phyloP scores from a whole-genome alignment of 768 basidiomycete species.

The Terana coerulea region DNA sequence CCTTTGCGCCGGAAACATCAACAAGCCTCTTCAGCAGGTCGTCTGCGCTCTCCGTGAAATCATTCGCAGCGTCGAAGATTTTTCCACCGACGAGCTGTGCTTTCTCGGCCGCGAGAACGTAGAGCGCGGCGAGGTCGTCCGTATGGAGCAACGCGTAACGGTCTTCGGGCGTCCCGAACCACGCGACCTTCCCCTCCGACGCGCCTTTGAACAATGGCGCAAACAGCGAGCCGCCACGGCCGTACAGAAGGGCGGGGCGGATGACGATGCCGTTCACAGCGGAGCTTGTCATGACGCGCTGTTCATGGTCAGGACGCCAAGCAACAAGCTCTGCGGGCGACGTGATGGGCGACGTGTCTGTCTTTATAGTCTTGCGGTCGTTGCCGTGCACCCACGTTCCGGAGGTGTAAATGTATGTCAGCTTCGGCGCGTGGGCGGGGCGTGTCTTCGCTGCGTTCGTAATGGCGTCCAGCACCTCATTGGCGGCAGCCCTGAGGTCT shows the following conservation, averaged over 20 bases:
- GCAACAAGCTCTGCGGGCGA: conserved; percentile 23
- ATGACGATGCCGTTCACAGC: conserved; percentile 42
- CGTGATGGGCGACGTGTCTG: conserved; percentile 32
- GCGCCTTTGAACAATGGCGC: conserved; percentile 30
- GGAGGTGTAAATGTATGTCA: conserved; percentile 42
- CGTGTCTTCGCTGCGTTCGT: conserved; percentile 26
- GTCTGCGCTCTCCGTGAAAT: conserved; percentile 35
- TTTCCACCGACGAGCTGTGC: conserved; percentile 32
- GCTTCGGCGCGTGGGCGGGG: conserved; percentile 31
- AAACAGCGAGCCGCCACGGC: conserved; percentile 35
- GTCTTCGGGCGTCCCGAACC: conserved; percentile 33
- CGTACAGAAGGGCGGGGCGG: conserved; percentile 41
- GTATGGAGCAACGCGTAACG: conserved; percentile 35
- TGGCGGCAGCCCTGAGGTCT: conserved; percentile 3
- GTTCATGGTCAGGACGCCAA: conserved; percentile 34
- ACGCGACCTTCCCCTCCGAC: conserved; percentile 28
- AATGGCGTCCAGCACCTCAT: conserved; percentile 20
- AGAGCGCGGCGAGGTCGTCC: conserved; percentile 45
- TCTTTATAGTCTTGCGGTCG: conserved; percentile 27
- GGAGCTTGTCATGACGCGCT: conserved; percentile 25
- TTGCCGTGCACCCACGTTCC: conserved; percentile 45
- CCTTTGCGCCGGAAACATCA: conserved; percentile 35
- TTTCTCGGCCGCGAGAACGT: conserved; percentile 37
- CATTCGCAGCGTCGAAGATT: conserved; percentile 40
- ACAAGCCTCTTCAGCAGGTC: conserved; percentile 37